A percentile compares a stretch with the other conserved stretches of the same genome.
Evolutionary conservation across 208 protist species (phyloP).

Genomic region (Lotmaria passim): DNA sequence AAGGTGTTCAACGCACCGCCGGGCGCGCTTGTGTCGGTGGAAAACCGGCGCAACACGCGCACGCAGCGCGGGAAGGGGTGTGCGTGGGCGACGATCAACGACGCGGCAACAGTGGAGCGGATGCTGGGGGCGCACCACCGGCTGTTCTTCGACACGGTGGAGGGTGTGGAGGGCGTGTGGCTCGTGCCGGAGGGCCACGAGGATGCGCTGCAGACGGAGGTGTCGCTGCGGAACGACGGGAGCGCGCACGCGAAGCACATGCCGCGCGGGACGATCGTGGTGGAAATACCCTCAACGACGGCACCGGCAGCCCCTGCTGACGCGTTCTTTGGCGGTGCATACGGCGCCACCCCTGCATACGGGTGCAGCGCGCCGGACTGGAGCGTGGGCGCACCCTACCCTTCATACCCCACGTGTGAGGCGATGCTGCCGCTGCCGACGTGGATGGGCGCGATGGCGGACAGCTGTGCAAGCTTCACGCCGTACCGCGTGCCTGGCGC

Average conservation of each 20-base stretch:
- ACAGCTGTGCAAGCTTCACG: no score
- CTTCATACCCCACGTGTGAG: no score
- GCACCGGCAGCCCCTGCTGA: no score
- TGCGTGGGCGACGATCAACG: slow-evolving; percentile 60
- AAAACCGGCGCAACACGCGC: slow-evolving; percentile 67
- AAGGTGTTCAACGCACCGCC: slow-evolving; percentile 50
- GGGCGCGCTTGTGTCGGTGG: slow-evolving; percentile 53
- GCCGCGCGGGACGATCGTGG: slow-evolving; percentile 67
- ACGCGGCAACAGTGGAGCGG: slow-evolving; percentile 33
- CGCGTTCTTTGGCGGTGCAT: no score
- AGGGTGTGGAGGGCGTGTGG: slow-evolving; percentile 74
- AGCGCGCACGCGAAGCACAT: slow-evolving; percentile 54
- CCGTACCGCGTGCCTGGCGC: slow-evolving; percentile 18
- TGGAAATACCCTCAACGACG: slow-evolving; percentile 42
- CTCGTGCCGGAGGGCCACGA: slow-evolving; percentile 29
- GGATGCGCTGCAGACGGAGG: slow-evolving; percentile 37
- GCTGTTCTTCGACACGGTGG: slow-evolving; percentile 62
- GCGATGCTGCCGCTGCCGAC: no score
- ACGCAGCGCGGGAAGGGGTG: slow-evolving; percentile 75
- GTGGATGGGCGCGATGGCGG: no score
- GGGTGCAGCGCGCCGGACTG: no score
- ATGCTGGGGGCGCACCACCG: slow-evolving; percentile 68
- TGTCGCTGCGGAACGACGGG: slow-evolving; percentile 21
- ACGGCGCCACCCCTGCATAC: no score
- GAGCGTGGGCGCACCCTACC: no score